Evolutionary conservation across 306 rosid species (phyloP).

Genomic region (Parietaria judaica): DNA sequence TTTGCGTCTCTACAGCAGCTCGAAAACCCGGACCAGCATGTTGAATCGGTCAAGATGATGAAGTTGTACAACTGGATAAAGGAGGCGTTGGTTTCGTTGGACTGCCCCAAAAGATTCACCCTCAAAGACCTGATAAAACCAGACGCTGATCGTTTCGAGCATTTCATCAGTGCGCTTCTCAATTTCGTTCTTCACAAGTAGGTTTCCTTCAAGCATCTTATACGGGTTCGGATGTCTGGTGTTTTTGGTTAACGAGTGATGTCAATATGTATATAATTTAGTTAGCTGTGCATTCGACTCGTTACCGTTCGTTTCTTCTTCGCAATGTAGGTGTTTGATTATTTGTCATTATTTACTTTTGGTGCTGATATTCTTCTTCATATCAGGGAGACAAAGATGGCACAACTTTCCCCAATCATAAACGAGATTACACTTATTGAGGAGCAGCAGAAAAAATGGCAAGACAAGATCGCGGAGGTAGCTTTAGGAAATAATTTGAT

Average conservation of each 20-base stretch:
- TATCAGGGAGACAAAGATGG: constrained; percentile 50
- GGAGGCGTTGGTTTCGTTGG: constrained; percentile 40
- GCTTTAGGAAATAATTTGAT: neutral
- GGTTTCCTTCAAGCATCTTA: neutral
- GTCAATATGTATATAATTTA: neutral
- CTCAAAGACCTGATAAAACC: constrained; percentile 59
- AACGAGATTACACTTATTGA: constrained; percentile 44
- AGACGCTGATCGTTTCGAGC: constrained; percentile 45
- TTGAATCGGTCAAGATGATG: constrained; percentile 33
- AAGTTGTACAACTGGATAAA: constrained; percentile 43
- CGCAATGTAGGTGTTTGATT: neutral
- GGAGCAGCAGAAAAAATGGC: constrained; percentile 37
- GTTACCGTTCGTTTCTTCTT: no score
- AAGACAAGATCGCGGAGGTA: constrained; percentile 54
- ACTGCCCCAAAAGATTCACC: constrained; percentile 49
- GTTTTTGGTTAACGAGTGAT: no score
- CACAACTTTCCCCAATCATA: constrained; percentile 34
- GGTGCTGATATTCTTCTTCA: neutral
- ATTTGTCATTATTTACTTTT: neutral
- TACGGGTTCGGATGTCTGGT: no score
- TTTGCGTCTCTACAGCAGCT: constrained; percentile 63
- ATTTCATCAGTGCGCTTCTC: constrained; percentile 61
- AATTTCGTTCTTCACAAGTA: constrained; percentile 64
- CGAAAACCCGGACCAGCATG: constrained; percentile 60
- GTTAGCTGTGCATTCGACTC: no score